Evolutionary conservation across 2,329 filamentous ascomycete species (phyloP).

Genomic region (Aspergillus chevalieri): DNA sequence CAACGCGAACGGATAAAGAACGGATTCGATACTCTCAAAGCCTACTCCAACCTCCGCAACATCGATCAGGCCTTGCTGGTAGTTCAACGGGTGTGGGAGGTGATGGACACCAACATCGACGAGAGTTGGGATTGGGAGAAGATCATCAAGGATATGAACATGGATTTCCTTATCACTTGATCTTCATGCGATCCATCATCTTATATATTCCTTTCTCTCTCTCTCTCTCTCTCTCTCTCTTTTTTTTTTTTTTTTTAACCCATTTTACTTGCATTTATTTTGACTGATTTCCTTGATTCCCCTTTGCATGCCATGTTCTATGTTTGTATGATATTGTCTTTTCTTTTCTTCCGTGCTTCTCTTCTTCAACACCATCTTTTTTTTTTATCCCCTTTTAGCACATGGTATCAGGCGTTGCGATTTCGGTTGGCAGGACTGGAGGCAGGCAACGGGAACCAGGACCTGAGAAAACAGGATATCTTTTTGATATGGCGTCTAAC

Average conservation of each 20-base stretch:
- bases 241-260: neutral
- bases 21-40: slow-evolving; percentile 50
- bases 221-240: no score
- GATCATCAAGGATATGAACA: slow-evolving; percentile 52
- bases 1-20: slow-evolving; percentile 52
- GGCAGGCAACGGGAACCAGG: no score
- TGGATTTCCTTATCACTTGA: slow-evolving; percentile 58
- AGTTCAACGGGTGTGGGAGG: slow-evolving; percentile 52
- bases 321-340: neutral
- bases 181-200: neutral
- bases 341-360: neutral
- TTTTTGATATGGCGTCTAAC: no score
- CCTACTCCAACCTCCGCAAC: slow-evolving; percentile 53
- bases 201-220: neutral
- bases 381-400: neutral
- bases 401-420: no score
- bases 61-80: slow-evolving; percentile 52
- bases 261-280: neutral
- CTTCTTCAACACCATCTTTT: neutral
- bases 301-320: neutral
- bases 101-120: slow-evolving; percentile 53
- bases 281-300: neutral
- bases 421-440: no score
- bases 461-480: no score
- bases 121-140: slow-evolving; percentile 60